A percentile compares a stretch with the other conserved stretches of the same genome.
These are phyloP conservation scores for Cystofilobasidium capitatum DNA, from an alignment of 768 basidiomycete species.

Conservation along the genomic window DNA sequence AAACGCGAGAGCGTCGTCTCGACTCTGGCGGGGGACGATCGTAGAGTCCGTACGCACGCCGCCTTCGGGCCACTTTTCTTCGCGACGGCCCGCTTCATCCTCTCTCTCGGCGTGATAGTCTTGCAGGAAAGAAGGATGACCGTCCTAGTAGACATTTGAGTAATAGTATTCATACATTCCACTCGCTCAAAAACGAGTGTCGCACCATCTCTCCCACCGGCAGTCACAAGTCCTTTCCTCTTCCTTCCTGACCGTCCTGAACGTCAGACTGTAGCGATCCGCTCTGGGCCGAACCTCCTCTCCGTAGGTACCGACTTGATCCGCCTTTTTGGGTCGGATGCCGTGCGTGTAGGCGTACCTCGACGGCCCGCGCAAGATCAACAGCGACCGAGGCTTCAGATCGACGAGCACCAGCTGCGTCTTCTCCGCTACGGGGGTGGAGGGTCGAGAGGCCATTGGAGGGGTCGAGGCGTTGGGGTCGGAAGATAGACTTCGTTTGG, in stretches of 20 bases:
- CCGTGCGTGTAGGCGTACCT: constrained; percentile 24
- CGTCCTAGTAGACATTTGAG: no score
- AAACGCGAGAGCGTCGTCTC: no score
- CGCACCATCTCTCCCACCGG: constrained; percentile 16
- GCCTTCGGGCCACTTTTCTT: no score
- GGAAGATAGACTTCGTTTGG: constrained; percentile 14
- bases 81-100: no score
- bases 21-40: no score
- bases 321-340: constrained; percentile 18
- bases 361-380: constrained; percentile 18
- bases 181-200: constrained; percentile 9
- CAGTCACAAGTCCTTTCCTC: constrained; percentile 1
- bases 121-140: no score
- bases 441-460: background rate
- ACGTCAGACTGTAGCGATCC: constrained; percentile 24
- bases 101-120: no score
- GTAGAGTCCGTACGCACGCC: no score
- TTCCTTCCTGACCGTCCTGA: constrained; percentile 15
- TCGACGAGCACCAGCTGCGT: background rate
- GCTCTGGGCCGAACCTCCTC: constrained; percentile 3
- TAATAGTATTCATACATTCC: background rate
- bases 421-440: background rate
- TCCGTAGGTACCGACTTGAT: constrained; percentile 13
- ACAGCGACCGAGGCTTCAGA: constrained; percentile 21
- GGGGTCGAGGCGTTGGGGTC: background rate